A percentile compares a stretch with the other conserved stretches of the same genome.
phyloP scores from a whole-genome alignment of 176 grass and related monocot genomes.

The Juncus effusus region DNA sequence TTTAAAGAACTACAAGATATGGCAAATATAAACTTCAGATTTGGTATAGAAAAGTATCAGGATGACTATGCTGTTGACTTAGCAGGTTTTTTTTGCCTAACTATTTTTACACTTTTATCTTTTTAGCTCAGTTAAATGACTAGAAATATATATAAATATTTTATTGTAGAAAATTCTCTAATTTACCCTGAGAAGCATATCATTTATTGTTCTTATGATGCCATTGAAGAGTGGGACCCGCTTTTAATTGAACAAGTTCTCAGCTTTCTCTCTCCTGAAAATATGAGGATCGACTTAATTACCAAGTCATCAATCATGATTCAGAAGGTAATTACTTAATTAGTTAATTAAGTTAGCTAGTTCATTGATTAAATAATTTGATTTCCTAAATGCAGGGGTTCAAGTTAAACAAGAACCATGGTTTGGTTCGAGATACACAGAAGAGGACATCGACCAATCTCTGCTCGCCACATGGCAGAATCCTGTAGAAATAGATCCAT shows the following conservation, averaged over 20 bases:
- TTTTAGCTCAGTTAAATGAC: conserved; percentile 8
- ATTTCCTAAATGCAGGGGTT: too few species aligned
- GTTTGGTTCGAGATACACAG: conserved; percentile 89
- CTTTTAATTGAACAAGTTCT: conserved; percentile 60
- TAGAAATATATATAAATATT: conserved; percentile 15
- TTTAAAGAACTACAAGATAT: conserved; percentile 97
- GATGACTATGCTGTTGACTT: conserved; percentile 93
- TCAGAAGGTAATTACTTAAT: conserved; percentile 91
- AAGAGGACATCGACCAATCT: conserved; percentile 70
- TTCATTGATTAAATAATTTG: too few species aligned
- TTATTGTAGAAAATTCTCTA: conserved; percentile 80
- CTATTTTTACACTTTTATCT: conserved; percentile 21
- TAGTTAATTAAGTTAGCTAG: too few species aligned
- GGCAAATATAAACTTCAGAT: conserved; percentile 88
- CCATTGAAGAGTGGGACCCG: conserved; percentile 75
- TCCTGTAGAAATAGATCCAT: conserved; percentile 49
- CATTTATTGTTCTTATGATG: conserved; percentile 80
- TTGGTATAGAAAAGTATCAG: conserved; percentile 89
- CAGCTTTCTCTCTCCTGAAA: conserved; percentile 85
- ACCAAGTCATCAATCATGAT: conserved; percentile 85
- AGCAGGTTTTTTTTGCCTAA: conserved; percentile 61
- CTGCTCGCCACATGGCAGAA: conserved; percentile 67
- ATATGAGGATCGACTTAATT: conserved; percentile 84
- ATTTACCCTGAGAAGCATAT: conserved; percentile 81
- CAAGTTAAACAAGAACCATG: conserved; percentile 73